phyloP scores from a whole-genome alignment of 371 early-diverging fungal genomes.

The Circinella minor region DNA sequence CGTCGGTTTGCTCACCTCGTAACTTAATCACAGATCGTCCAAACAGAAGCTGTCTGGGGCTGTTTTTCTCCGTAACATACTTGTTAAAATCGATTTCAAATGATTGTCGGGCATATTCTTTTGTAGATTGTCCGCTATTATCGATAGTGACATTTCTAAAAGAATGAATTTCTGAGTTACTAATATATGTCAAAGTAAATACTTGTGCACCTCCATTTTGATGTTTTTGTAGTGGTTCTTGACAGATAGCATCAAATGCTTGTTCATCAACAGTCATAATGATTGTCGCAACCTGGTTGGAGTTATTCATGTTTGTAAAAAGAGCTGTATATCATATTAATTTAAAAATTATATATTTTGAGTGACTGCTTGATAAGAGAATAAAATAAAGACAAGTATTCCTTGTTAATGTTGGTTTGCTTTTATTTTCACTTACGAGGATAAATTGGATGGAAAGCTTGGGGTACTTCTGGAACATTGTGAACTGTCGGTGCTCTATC shows the following conservation, averaged over 20 bases:
- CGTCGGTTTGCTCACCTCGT: constrained; percentile 59
- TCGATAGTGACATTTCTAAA: constrained; percentile 46
- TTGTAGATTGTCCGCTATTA: constrained; percentile 57
- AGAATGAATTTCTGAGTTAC: constrained; percentile 45
- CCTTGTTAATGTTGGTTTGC: too few relatives aligned
- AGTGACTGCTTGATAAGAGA: too few relatives aligned
- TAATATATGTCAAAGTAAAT: constrained; percentile 49
- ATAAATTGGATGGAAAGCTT: constrained; percentile 52
- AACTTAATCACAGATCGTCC: constrained; percentile 57
- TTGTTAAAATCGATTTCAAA: constrained; percentile 53
- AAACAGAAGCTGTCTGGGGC: constrained; percentile 30
- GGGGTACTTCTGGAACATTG: constrained; percentile 54
- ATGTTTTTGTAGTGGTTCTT: constrained; percentile 32
- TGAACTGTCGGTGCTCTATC: constrained; percentile 46
- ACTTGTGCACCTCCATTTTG: constrained; percentile 32
- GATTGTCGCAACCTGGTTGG: constrained; percentile 51
- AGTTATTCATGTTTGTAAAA: constrained; percentile 31
- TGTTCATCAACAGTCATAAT: constrained; percentile 44
- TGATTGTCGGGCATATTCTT: constrained; percentile 58
- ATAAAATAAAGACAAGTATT: too few relatives aligned
- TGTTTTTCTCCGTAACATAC: constrained; percentile 21
- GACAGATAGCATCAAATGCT: constrained; percentile 34
- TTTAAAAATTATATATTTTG: too few relatives aligned
- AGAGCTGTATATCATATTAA: constrained; percentile 22
- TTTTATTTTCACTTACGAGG: constrained; percentile 34